Base-by-base conservation (phyloP, 805 yeast genomes). In the Lipomyces yamanashiensis region DNA sequence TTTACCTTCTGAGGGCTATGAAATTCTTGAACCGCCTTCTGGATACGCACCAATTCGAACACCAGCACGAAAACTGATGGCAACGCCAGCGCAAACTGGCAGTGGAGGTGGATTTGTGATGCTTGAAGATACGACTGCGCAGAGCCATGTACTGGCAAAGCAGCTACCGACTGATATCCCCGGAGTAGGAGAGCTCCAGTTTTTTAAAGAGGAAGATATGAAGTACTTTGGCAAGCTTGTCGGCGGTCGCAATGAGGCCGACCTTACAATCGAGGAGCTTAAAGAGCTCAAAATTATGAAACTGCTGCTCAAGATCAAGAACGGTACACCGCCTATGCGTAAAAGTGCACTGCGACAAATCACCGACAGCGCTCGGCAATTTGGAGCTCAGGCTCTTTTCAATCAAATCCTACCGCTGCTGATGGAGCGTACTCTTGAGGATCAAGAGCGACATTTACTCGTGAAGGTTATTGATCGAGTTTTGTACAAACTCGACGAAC, bases 371-470 rank as follows among this genome's bases (percentile, higher is more conserved):
- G 87, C 95, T 0, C 76, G 80, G 7, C 78, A 76, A 13, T 84
- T 86, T 70, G 97, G 97, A 0, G 87, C 97, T 0, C 82, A 84
- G 53, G 72, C 85, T 0, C 74, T 92, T 15, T 87, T 92, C 70
- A 83, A 85, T 61, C 86, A 85, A 64, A 80, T 90, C n/a, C 77
- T 92, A 15, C 96, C 97, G 0, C 75, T 93, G 33, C 76, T 92
- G 49, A 77, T 88, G 72, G 97, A 90, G 66, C 85, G 85, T 45
- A 75, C 83, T 2, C 75, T 92, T 34, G 93, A 87, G 67, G 95
- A 89, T 53, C 89, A 86, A 67, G 98, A 93, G 74, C 81, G 96
- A 17, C 96, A 90, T 76, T 74, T 91, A 12, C 78, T 93, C 61
- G 88, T 91, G 13, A 92, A 92, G 74, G 83, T 90, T 8, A 77